Conservation (phyloP, 2,329 filamentous ascomycete genomes). For the Penicillium sp. region DNA sequence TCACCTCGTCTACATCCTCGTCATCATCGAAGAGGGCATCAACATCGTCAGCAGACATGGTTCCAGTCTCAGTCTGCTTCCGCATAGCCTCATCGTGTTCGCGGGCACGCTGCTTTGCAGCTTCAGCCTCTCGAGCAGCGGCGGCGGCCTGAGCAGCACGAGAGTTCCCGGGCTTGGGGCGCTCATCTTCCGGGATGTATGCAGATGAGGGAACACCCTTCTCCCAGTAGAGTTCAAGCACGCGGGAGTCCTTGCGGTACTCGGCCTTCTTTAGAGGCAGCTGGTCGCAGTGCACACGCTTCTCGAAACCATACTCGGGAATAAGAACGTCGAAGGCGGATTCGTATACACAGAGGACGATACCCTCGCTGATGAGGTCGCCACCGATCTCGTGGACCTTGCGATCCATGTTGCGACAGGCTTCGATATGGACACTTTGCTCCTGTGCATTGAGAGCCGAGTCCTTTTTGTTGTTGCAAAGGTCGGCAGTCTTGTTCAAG, state of each 20-base stretch:
- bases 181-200: slow-evolving; percentile 94
- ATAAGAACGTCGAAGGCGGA: slow-evolving; percentile 98
- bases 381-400: slow-evolving; percentile 81
- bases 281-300: slow-evolving; percentile 98
- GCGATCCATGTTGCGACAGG: slow-evolving; percentile 93
- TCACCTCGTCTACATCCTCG: slow-evolving; percentile 80
- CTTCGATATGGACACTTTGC: slow-evolving; percentile 97
- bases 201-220: slow-evolving; percentile 96
- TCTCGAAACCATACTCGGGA: slow-evolving; percentile 97
- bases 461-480: slow-evolving; percentile 98
- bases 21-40: slow-evolving; percentile 96
- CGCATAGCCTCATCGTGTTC: slow-evolving; percentile 88
- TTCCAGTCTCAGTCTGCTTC: slow-evolving; percentile 91
- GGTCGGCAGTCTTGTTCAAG: slow-evolving; percentile 86
- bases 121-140: slow-evolving; percentile 76
- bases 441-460: slow-evolving; percentile 96
- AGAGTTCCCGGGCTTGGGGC: slow-evolving; percentile 77
- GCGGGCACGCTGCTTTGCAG: slow-evolving; percentile 74
- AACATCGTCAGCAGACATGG: slow-evolving; percentile 87
- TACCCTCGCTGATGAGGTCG: slow-evolving; percentile 91
- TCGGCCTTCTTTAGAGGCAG: slow-evolving; percentile 98
- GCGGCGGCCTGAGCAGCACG: slow-evolving; percentile 72
- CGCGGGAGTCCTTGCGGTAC: slow-evolving; percentile 91
- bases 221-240: slow-evolving; percentile 98
- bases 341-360: slow-evolving; percentile 96